Conservation (phyloP, 257 asterid genomes). For the Cruciata laevipes region DNA sequence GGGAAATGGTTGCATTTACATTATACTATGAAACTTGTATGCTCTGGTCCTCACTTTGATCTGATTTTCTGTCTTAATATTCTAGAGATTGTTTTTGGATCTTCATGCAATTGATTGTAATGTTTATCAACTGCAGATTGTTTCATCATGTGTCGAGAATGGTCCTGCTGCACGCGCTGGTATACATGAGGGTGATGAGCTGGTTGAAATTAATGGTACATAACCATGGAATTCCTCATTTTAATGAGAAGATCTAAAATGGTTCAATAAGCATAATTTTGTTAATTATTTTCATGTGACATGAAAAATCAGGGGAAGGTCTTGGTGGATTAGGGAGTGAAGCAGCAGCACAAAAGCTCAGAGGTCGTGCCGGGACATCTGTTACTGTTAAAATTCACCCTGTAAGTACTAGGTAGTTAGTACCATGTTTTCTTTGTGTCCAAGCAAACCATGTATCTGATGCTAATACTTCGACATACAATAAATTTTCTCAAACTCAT, state of each 20-base stretch:
- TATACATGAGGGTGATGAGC: constrained; percentile 83
- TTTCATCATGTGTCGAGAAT: constrained; percentile 77
- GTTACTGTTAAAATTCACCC: constrained; percentile 71
- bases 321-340: constrained; percentile 78
- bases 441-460: neutral
- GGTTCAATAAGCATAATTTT: neutral
- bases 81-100: neutral
- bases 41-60: neutral
- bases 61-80: neutral
- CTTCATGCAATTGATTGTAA: neutral
- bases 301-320: constrained; percentile 51
- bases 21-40: no score
- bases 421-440: neutral
- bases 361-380: constrained; percentile 86
- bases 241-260: neutral
- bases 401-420: constrained; percentile 31
- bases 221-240: constrained; percentile 14
- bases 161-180: constrained; percentile 99
- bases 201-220: constrained; percentile 81
- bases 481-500: constrained; percentile 3
- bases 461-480: neutral
- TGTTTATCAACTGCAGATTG: constrained; percentile 46
- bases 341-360: constrained; percentile 85
- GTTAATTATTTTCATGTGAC: neutral
- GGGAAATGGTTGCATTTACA: neutral